phyloP scores from a whole-genome alignment of 768 basidiomycete species.

The Mycena pura region DNA sequence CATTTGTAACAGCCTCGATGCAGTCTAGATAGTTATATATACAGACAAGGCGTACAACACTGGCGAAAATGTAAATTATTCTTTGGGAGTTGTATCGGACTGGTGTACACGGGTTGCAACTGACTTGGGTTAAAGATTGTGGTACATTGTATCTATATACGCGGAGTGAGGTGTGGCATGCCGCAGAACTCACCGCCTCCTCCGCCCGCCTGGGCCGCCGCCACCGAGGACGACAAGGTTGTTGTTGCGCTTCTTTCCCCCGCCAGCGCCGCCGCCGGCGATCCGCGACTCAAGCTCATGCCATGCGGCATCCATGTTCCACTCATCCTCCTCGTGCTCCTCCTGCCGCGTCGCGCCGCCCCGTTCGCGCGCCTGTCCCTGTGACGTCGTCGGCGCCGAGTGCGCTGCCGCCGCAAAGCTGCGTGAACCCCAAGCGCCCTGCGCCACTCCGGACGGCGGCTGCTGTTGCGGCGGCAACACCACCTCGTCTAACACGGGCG shows the following conservation, averaged over 20 bases:
- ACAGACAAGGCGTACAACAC: slow-evolving; percentile 5
- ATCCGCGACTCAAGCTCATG: slow-evolving; percentile 75
- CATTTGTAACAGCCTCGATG: no score
- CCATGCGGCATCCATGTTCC: slow-evolving; percentile 82
- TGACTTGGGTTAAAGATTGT: slow-evolving; percentile 2
- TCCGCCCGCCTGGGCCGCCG: slow-evolving; percentile 60
- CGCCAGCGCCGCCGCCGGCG: slow-evolving; percentile 41
- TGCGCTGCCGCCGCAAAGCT: slow-evolving; percentile 86
- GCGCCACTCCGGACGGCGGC: slow-evolving; percentile 22
- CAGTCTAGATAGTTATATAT: no score
- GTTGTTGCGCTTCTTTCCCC: slow-evolving; percentile 66
- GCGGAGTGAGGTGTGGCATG: not conserved
- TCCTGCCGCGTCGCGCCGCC: slow-evolving; percentile 36
- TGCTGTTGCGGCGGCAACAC: slow-evolving; percentile 33
- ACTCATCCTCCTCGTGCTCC: slow-evolving; percentile 62
- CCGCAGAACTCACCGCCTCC: slow-evolving; percentile 49
- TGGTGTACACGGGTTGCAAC: slow-evolving; percentile 24
- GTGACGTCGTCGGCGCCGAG: slow-evolving; percentile 45
- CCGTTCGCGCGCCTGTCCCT: slow-evolving; percentile 28
- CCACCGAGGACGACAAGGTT: slow-evolving; percentile 78
- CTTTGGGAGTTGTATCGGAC: slow-evolving; percentile 1
- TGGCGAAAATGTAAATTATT: slow-evolving; percentile 7
- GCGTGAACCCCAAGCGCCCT: slow-evolving; percentile 79
- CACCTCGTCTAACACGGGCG: slow-evolving; percentile 34
- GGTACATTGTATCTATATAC: not conserved